These are phyloP conservation scores for Mitragyna speciosa DNA, from an alignment of 257 asterid species.

Conservation along the genomic window DNA sequence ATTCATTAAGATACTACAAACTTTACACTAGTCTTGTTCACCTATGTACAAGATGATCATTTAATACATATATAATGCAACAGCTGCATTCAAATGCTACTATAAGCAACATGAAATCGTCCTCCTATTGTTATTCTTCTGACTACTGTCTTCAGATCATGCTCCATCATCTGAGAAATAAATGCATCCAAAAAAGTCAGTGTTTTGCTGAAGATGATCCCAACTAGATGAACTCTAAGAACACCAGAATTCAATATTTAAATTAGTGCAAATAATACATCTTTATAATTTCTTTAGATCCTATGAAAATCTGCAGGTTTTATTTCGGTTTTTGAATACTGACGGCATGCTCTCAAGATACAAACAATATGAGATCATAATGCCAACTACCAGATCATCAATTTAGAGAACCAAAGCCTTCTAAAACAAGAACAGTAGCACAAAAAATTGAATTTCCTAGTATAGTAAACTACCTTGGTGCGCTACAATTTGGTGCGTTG, in stretches of 20 bases:
- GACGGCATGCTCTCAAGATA: not conserved
- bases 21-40: not conserved
- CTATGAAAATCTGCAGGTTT: not conserved
- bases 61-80: too few relatives aligned
- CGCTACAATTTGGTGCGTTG: constrained; percentile 19
- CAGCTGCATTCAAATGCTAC: not conserved
- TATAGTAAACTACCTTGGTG: constrained; percentile 31
- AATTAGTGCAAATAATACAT: not conserved
- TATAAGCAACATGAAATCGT: not conserved
- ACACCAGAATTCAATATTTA: too few relatives aligned
- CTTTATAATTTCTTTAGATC: not conserved
- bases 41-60: not conserved
- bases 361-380: not conserved
- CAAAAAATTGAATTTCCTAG: not conserved
- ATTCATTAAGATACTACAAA: not conserved
- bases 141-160: constrained; percentile 11
- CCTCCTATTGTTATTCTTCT: not conserved
- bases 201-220: not conserved
- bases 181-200: constrained; percentile 8
- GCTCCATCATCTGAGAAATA: constrained; percentile 35
- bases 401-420: not conserved
- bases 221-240: not conserved
- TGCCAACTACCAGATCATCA: not conserved
- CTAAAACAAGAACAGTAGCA: not conserved
- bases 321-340: not conserved